A percentile compares a stretch with the other conserved stretches of the same genome.
Conservation (phyloP, 129 eudicot genomes). For the Mikania micrantha region DNA sequence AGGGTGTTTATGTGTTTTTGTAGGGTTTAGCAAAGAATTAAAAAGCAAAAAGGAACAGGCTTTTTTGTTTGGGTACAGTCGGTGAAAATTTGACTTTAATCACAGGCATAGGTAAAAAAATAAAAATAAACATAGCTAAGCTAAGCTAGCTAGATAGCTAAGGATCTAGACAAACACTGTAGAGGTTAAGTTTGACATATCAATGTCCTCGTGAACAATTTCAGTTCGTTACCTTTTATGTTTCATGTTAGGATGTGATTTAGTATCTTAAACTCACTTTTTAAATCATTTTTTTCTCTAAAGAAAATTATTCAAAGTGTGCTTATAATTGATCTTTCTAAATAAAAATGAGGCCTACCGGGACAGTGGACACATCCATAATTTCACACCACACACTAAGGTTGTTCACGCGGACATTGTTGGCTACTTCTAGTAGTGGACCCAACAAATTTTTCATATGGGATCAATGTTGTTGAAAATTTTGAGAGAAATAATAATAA, state of each 20-base stretch:
- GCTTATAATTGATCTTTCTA: no score
- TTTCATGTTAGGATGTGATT: neutral
- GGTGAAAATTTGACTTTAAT: conserved; percentile 40
- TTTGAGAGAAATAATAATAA: no score
- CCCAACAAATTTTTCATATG: no score
- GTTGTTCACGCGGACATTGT: neutral
- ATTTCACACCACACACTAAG: neutral
- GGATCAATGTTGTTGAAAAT: no score
- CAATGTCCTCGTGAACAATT: conserved; percentile 18
- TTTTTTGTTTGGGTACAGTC: conserved; percentile 32
- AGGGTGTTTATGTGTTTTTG: conserved; percentile 23
- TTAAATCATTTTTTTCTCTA: neutral
- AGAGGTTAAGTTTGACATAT: conserved; percentile 24
- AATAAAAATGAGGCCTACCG: neutral
- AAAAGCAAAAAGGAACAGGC: conserved; percentile 35
- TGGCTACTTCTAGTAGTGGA: neutral
- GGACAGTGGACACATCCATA: neutral
- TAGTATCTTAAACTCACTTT: no score
- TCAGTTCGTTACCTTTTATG: neutral
- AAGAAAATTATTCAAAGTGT: neutral
- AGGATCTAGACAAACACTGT: conserved; percentile 33
- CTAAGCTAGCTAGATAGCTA: no score
- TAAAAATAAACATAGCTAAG: conserved; percentile 27
- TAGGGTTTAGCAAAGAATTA: conserved; percentile 28
- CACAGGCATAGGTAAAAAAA: conserved; percentile 33